phyloP scores from a whole-genome alignment of 2,329 filamentous ascomycete genomes.

The Calycina herbarum region DNA sequence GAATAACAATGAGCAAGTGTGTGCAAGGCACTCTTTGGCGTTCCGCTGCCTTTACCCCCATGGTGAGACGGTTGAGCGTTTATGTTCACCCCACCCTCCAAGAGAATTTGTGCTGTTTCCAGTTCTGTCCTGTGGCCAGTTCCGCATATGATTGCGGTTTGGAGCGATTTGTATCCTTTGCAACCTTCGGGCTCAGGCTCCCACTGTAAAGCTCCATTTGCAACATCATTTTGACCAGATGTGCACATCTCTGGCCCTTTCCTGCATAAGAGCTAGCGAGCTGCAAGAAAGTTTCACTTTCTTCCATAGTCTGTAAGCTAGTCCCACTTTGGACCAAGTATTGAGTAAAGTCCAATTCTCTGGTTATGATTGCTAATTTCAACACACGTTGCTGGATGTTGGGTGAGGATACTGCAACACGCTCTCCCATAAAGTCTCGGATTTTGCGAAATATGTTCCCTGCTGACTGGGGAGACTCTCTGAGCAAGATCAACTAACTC shows the following conservation, averaged over 20 bases:
- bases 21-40: no score
- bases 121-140: neutral
- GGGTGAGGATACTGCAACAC: no score
- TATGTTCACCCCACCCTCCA: neutral
- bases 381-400: no score
- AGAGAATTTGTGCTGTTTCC: neutral
- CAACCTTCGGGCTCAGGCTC: neutral
- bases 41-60: no score
- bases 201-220: neutral
- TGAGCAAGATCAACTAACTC: no score
- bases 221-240: neutral
- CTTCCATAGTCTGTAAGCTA: neutral
- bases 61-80: neutral
- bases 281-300: neutral
- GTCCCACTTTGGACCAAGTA: neutral
- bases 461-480: no score
- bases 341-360: no score
- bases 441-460: no score
- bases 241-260: neutral
- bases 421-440: no score
- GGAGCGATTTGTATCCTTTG: neutral
- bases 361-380: no score
- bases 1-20: no score
- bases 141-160: neutral
- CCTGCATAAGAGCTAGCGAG: neutral